Conservation (phyloP, 257 asterid species). For the Solanum ossicruentum region DNA sequence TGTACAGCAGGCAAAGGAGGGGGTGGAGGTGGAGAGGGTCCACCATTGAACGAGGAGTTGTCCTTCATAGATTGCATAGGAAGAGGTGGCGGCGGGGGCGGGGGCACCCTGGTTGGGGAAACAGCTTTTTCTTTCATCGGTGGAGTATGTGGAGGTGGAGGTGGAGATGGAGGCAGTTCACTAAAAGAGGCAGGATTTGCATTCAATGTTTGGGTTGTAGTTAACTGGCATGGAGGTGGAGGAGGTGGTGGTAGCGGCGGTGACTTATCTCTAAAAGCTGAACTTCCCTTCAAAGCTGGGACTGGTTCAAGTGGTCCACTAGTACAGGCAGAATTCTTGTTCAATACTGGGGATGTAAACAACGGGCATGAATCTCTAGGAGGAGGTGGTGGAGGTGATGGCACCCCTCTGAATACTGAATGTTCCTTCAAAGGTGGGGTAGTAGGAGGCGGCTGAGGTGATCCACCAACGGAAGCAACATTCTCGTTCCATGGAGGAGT, state of each 20-base stretch:
- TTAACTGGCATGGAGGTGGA: constrained; percentile 12
- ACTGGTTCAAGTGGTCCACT: constrained; percentile 11
- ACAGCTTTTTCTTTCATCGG: background rate
- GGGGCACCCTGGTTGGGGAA: background rate
- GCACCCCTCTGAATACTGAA: background rate
- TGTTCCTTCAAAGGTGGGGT: constrained; percentile 18
- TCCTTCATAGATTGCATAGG: constrained; percentile 9
- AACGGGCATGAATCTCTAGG: background rate
- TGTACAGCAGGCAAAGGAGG: constrained; percentile 23
- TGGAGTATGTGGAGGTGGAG: constrained; percentile 3
- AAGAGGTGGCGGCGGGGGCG: constrained; percentile 12
- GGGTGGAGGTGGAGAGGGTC: constrained; percentile 23
- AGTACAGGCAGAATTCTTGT: constrained; percentile 4
- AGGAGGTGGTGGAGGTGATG: constrained; percentile 14
- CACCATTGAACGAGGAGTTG: constrained; percentile 1
- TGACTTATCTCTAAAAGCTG: constrained; percentile 5
- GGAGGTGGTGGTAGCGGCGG: constrained; percentile 30
- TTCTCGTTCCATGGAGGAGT: background rate
- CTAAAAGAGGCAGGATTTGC: constrained; percentile 7
- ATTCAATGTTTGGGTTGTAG: constrained; percentile 10
- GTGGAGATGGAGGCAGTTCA: constrained; percentile 23
- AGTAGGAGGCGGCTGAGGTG: constrained; percentile 14
- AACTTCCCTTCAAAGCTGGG: constrained; percentile 16
- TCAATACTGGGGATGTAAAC: background rate
- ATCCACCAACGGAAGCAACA: constrained; percentile 2